Evolutionary conservation across 768 basidiomycete genomes (phyloP), one percentile per base, ranked within the genome.

Genomic region (Lactifluus subvellereus): DNA sequence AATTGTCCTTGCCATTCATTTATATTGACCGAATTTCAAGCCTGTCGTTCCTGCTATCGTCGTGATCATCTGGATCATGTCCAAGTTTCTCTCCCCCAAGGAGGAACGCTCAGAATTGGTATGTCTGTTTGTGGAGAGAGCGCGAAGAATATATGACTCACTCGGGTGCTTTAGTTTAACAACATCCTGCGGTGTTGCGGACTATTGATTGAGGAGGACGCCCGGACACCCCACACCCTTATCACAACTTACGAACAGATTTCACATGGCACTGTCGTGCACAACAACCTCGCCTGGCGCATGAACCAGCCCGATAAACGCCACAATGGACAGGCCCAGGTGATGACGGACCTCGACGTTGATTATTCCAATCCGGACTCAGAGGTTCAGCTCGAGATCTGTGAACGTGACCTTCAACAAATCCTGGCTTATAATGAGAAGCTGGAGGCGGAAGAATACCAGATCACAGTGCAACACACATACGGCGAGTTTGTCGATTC

Each of bases 241-340:
- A 40, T 43, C 20, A 33, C 38, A 9, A 49, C 55, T 27, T 64
- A 54, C 38, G 62, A 59, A 54, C 62, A 63, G 30, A 63, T 63
- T 40, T 30, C 27, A 7, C n/a, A 22, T 18, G 11, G 9, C 10
- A 27, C 37, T 2, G 40, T 20, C 14, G 40, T 35, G 18, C 40
- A 47, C 57, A 10, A 47, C 13, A 20, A 47, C 6, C 42, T 57
- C n/a, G 11, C 27, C 14, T 43, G 37, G 50, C 4, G 10, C 48
- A 5, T 18, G 0, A 33, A 22, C 13, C 22, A 35, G 33, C 37
- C 30, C 10, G 9, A 37, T n/a, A 50, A 38, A 47, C 7, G 22
- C 56, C n/a, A 53, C 33, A n/a, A 53, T 6, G 42, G 4, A 4
- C 16, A 14, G 2, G 42, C 16, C 10, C 56, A 20, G 45, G 13